A percentile compares a stretch with the other conserved stretches of the same genome.
Evolutionary conservation across 106 monocot genomes (phyloP).

Genomic region (Posidonia australis): DNA sequence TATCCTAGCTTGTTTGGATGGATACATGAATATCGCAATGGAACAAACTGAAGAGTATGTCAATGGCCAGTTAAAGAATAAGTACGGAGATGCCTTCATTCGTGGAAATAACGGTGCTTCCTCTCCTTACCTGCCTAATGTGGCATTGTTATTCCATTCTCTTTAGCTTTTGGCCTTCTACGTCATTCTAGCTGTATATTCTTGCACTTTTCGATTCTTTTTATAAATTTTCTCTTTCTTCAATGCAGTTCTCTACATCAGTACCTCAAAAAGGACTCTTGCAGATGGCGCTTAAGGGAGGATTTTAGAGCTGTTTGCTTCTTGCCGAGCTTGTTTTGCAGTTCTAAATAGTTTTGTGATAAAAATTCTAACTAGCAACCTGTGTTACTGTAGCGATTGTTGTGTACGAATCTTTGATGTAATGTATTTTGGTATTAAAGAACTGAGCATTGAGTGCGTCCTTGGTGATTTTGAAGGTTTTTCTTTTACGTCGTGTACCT

Average conservation of each 20-base stretch:
- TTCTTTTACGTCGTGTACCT: no score
- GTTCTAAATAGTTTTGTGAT: no score
- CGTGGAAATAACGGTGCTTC: constrained; percentile 90
- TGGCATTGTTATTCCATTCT: neutral
- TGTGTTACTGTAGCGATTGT: no score
- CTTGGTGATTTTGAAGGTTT: no score
- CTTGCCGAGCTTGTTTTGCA: no score
- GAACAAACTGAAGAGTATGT: constrained; percentile 99
- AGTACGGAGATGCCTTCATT: constrained; percentile 99
- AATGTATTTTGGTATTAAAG: no score
- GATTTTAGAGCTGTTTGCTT: neutral
- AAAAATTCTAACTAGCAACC: no score
- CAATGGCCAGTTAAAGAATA: constrained; percentile 95
- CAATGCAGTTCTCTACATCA: constrained; percentile 86
- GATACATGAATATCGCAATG: constrained; percentile 99
- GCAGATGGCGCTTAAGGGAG: constrained; percentile 35
- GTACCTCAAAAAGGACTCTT: constrained; percentile 67
- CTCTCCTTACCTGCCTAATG: neutral
- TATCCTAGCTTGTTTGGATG: constrained; percentile 93
- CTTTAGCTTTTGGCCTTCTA: neutral
- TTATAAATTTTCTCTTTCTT: neutral
- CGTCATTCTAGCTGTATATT: no score
- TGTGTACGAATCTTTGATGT: no score
- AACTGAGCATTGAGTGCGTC: no score
- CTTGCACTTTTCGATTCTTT: neutral